These are phyloP conservation scores for Bigelowiella natans DNA, from an alignment of 78 protist genomes.

Conservation along the genomic window DNA sequence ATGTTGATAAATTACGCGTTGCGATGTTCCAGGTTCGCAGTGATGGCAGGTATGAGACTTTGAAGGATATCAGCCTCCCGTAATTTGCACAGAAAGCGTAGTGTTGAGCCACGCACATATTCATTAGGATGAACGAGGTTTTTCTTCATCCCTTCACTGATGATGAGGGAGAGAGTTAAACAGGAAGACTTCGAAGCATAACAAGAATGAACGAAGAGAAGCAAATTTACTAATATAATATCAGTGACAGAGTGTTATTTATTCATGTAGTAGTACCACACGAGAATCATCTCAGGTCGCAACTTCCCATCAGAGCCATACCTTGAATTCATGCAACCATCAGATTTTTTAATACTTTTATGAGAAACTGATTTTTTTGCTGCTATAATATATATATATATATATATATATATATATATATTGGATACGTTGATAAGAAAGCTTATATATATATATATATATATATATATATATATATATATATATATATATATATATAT, in stretches of 20 bases:
- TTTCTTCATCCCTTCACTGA: slow-evolving; percentile 25
- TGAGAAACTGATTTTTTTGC: too few species aligned
- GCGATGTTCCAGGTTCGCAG: slow-evolving; percentile 66
- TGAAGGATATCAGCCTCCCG: slow-evolving; percentile 76
- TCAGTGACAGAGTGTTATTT: too few species aligned
- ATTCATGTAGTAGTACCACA: slow-evolving; percentile 55
- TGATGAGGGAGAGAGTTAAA: neutral
- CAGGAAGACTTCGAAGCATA: too few species aligned
- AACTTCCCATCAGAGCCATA: slow-evolving; percentile 71
- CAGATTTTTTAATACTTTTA: too few species aligned
- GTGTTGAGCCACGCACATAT: slow-evolving; percentile 81
- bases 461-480: neutral
- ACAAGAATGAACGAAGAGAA: too few species aligned
- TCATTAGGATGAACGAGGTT: slow-evolving; percentile 85
- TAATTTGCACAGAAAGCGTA: slow-evolving; percentile 72
- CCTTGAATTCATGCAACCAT: too few species aligned
- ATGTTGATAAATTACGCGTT: slow-evolving; percentile 33
- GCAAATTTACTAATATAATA: too few species aligned
- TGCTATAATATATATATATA: too few species aligned
- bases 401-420: too few species aligned
- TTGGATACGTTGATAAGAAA: neutral
- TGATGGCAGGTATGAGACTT: slow-evolving; percentile 58
- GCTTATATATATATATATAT: neutral
- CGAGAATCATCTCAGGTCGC: slow-evolving; percentile 81
- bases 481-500: neutral